Evolutionary conservation across 768 basidiomycete genomes (phyloP).

Genomic region (Psilocybe tampanensis): DNA sequence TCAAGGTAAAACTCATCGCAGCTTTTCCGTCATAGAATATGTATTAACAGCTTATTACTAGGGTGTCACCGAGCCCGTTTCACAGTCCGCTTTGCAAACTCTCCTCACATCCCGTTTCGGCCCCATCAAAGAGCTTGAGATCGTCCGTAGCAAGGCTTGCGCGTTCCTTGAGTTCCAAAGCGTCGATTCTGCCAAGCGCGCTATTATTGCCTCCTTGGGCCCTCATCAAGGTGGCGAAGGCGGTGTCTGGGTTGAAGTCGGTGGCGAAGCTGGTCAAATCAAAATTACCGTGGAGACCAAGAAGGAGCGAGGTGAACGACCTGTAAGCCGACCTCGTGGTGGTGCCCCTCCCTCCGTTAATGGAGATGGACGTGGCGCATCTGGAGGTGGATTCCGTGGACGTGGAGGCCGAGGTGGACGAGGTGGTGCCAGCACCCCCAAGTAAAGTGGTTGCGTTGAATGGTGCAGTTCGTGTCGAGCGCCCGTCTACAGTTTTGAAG

Average conservation of each 20-base stretch:
- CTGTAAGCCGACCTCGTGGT: conserved; percentile 63
- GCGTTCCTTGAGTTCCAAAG: conserved; percentile 90
- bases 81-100: conserved; percentile 49
- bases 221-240: conserved; percentile 81
- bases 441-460: conserved; percentile 2
- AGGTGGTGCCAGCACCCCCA: conserved; percentile 24
- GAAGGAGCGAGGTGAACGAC: conserved; percentile 90
- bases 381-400: conserved; percentile 30
- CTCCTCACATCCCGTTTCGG: conserved; percentile 70
- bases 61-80: conserved; percentile 74
- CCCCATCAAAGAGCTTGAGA: conserved; percentile 83
- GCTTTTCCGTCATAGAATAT: background rate
- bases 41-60: conserved; percentile 25
- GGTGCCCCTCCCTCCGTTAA: conserved; percentile 39
- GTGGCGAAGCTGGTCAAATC: conserved; percentile 49
- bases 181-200: conserved; percentile 81
- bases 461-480: background rate
- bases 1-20: conserved; percentile 68
- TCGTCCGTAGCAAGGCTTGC: conserved; percentile 86
- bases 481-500: background rate
- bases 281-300: conserved; percentile 84
- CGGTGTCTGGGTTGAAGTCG: conserved; percentile 77
- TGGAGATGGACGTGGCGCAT: conserved; percentile 38
- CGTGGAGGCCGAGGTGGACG: conserved; percentile 23
- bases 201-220: conserved; percentile 76